Conservation (phyloP, 768 basidiomycete species). For the Mycena alexandri region DNA sequence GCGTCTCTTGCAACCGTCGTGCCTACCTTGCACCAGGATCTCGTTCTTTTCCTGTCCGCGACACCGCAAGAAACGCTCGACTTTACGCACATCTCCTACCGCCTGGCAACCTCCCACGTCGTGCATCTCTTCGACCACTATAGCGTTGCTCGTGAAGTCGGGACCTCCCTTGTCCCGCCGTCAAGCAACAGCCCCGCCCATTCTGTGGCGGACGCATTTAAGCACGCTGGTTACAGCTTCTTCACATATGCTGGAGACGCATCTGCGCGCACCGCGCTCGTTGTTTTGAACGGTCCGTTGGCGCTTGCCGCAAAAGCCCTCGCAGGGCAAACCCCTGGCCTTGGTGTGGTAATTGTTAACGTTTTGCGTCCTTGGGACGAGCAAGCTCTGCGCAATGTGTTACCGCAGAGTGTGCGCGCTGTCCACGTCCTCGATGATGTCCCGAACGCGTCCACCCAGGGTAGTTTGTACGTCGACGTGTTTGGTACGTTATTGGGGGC, state of each 20-base stretch:
- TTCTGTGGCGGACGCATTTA: conserved; percentile 63
- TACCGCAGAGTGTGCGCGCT: conserved; percentile 70
- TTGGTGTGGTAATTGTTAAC: conserved; percentile 80
- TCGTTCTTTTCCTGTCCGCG: conserved; percentile 84
- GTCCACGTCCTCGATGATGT: conserved; percentile 88
- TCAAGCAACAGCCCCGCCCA: conserved; percentile 45
- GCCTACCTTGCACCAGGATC: conserved; percentile 70
- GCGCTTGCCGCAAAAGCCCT: conserved; percentile 73
- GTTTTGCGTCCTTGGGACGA: conserved; percentile 90
- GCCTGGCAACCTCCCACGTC: conserved; percentile 73
- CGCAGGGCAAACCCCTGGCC: conserved; percentile 55
- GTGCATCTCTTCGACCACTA: conserved; percentile 94
- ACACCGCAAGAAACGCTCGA: conserved; percentile 87
- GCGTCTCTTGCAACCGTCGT: conserved; percentile 73
- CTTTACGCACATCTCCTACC: conserved; percentile 83
- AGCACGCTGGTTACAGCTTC: conserved; percentile 72
- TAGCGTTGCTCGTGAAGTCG: conserved; percentile 80
- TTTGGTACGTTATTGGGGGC: conserved; percentile 67
- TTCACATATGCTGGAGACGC: conserved; percentile 83
- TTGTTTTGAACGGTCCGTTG: conserved; percentile 82
- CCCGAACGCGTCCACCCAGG: conserved; percentile 69
- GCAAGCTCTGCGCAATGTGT: conserved; percentile 64
- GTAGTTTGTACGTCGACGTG: conserved; percentile 79
- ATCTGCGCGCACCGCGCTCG: conserved; percentile 73
- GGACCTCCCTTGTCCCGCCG: conserved; percentile 62